These are phyloP conservation scores for Pseudogymnoascus sp. DNA, from an alignment of 2,329 filamentous ascomycete species.

Conservation along the genomic window DNA sequence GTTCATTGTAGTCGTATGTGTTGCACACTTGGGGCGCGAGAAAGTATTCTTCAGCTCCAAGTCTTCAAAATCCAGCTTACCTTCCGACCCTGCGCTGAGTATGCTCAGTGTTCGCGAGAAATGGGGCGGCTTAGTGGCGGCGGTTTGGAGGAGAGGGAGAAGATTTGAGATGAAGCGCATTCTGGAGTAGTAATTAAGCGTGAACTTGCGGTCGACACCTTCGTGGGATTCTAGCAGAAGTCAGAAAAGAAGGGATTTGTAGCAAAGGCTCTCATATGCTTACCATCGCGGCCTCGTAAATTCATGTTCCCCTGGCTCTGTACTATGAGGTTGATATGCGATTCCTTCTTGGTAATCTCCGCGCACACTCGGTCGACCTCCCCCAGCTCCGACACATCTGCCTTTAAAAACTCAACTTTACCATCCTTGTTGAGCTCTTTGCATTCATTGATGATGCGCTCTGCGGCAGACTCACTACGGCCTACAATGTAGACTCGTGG, in stretches of 20 bases:
- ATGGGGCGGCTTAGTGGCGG: slow-evolving; percentile 29
- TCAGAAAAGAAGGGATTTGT: neutral
- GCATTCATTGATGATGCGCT: slow-evolving; percentile 36
- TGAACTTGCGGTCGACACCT: slow-evolving; percentile 23
- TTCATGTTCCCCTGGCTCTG: slow-evolving; percentile 42
- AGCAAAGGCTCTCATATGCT: neutral
- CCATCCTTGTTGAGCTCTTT: slow-evolving; percentile 37
- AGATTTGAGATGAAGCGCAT: slow-evolving; percentile 49
- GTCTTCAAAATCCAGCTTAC: slow-evolving; percentile 38
- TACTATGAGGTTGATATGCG: slow-evolving; percentile 47
- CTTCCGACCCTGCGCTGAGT: slow-evolving; percentile 46
- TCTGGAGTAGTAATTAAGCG: slow-evolving; percentile 45
- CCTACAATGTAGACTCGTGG: slow-evolving; percentile 43
- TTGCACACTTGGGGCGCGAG: slow-evolving; percentile 16
- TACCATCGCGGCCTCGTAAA: slow-evolving; percentile 21
- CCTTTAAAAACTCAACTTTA: slow-evolving; percentile 37
- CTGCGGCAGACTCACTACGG: slow-evolving; percentile 34
- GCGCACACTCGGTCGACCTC: slow-evolving; percentile 42
- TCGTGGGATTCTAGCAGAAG: slow-evolving; percentile 20
- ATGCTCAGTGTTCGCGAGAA: slow-evolving; percentile 49
- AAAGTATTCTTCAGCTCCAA: slow-evolving; percentile 26
- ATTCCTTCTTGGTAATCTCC: slow-evolving; percentile 43
- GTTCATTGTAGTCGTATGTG: slow-evolving; percentile 27
- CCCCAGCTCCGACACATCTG: slow-evolving; percentile 39
- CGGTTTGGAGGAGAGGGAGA: slow-evolving; percentile 41